Evolutionary conservation across 1,139 yeast genomes (phyloP).

Genomic region (Suhomyces bribrorum): DNA sequence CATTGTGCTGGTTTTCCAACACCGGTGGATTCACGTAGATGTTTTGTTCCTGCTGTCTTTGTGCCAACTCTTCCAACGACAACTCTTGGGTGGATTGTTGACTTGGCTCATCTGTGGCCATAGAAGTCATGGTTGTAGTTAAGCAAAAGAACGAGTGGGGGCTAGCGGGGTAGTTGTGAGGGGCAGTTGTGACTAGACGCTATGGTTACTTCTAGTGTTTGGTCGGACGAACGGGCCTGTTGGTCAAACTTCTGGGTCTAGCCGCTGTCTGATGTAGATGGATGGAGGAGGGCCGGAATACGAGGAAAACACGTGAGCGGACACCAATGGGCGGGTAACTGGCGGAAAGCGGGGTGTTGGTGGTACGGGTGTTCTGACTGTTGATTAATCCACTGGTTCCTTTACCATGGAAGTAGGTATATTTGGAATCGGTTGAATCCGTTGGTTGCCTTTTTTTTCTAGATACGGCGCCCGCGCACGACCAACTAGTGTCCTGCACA

Average conservation of each 20-base stretch:
- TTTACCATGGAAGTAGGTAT: not conserved
- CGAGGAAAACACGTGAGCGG: too few species aligned
- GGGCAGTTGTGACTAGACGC: too few species aligned
- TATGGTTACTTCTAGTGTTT: too few species aligned
- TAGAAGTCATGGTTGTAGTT: slow-evolving; percentile 20
- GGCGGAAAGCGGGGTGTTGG: too few species aligned
- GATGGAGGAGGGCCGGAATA: too few species aligned
- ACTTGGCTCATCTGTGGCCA: slow-evolving; percentile 21
- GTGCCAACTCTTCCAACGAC: slow-evolving; percentile 26
- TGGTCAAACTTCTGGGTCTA: too few species aligned
- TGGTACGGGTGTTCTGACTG: not conserved
- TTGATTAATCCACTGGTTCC: not conserved
- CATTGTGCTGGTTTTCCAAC: slow-evolving; percentile 8
- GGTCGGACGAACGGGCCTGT: too few species aligned
- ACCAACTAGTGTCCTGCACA: not conserved
- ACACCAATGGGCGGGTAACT: too few species aligned
- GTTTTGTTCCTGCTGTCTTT: slow-evolving; percentile 26
- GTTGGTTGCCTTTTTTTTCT: slow-evolving; percentile 9
- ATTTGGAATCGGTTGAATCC: not conserved
- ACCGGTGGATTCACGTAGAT: slow-evolving; percentile 21
- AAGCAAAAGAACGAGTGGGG: too few species aligned
- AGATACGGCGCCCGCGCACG: slow-evolving; percentile 5
- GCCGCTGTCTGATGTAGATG: too few species aligned
- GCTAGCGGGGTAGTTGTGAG: too few species aligned
- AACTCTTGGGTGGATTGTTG: slow-evolving; percentile 22